Evolutionary conservation across 2,329 filamentous ascomycete species (phyloP).

Genomic region (Macrophomina tecta): DNA sequence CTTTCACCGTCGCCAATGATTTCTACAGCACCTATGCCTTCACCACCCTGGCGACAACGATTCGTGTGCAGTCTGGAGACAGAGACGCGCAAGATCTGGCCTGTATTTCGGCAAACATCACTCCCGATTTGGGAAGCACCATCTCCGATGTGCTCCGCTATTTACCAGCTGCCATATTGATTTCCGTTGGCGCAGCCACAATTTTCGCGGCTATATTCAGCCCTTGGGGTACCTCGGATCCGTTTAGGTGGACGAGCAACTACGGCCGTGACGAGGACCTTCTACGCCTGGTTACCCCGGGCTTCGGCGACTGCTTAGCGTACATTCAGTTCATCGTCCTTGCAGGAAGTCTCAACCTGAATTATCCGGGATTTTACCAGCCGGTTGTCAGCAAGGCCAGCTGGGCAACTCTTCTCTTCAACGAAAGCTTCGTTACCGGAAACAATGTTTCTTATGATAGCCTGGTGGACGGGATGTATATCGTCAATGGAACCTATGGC

Average conservation of each 20-base stretch:
- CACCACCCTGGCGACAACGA: conserved; percentile 75
- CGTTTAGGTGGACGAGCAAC: conserved; percentile 97
- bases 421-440: conserved; percentile 81
- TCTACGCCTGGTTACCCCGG: conserved; percentile 88
- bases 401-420: conserved; percentile 94
- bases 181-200: conserved; percentile 82
- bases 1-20: conserved; percentile 74
- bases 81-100: conserved; percentile 66
- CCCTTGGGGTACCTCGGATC: conserved; percentile 89
- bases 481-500: conserved; percentile 77
- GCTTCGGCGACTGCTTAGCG: conserved; percentile 94
- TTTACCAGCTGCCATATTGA: conserved; percentile 77
- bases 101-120: conserved; percentile 82
- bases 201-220: conserved; percentile 85
- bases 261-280: conserved; percentile 94
- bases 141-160: conserved; percentile 74
- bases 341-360: conserved; percentile 83
- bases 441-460: conserved; percentile 66
- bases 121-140: conserved; percentile 76
- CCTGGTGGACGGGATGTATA: conserved; percentile 85
- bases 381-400: conserved; percentile 84
- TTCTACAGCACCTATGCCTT: conserved; percentile 87
- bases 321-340: conserved; percentile 94
- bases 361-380: conserved; percentile 94
- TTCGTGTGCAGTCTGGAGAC: conserved; percentile 80